These are phyloP conservation scores for Pterula multifida DNA, from an alignment of 1,284 basidiomycete genomes.

Conservation along the genomic window DNA sequence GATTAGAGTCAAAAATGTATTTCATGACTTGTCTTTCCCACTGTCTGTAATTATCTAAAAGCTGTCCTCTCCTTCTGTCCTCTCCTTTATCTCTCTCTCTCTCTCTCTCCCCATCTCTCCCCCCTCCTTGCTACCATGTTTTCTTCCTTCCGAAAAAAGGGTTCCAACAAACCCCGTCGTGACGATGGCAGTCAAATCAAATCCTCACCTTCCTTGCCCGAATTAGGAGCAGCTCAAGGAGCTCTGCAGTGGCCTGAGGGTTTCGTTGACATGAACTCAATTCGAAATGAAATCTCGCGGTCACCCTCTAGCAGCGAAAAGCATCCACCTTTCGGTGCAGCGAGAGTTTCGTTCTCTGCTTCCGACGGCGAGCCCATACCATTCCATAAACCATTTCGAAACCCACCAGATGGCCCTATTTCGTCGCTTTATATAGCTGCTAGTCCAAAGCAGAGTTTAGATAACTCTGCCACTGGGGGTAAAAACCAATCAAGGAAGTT, in stretches of 20 bases:
- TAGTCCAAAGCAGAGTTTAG: neutral
- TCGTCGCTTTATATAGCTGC: conserved; percentile 54
- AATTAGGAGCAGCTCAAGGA: neutral
- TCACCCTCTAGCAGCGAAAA: conserved; percentile 48
- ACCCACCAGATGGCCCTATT: conserved; percentile 39
- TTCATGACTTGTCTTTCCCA: conserved; percentile 12
- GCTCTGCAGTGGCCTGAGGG: conserved; percentile 58
- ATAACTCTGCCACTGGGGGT: conserved; percentile 19
- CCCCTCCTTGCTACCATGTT: conserved; percentile 37
- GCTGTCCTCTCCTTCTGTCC: conserved; percentile 6
- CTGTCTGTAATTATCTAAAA: conserved; percentile 17
- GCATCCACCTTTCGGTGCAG: conserved; percentile 10
- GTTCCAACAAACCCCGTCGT: neutral
- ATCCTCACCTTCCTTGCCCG: conserved; percentile 45
- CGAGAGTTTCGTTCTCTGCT: conserved; percentile 37
- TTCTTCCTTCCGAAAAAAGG: conserved; percentile 38
- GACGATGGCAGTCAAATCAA: conserved; percentile 36
- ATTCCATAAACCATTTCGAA: conserved; percentile 71
- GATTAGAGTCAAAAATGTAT: conserved; percentile 3
- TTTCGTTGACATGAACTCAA: conserved; percentile 46
- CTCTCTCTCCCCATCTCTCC: conserved; percentile 12
- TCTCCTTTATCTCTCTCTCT: too few relatives aligned
- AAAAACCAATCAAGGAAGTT: conserved; percentile 16
- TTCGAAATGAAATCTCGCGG: conserved; percentile 29
- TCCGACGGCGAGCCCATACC: conserved; percentile 40